Evolutionary conservation across 2,329 filamentous ascomycete species (phyloP).

Genomic region (Hyphodiscus sp.): DNA sequence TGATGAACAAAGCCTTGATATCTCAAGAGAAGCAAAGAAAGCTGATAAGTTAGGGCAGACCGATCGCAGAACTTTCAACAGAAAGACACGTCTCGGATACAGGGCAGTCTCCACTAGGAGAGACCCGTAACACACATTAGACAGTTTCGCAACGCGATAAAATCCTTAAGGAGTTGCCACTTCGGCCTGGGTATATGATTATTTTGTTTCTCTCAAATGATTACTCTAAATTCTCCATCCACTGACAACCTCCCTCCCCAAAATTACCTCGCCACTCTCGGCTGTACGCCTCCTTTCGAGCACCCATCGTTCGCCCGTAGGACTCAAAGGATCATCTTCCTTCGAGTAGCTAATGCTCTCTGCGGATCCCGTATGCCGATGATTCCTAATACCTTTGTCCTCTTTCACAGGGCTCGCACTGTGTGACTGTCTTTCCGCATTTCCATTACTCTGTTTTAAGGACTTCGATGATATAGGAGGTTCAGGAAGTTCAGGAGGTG

Average conservation of each 20-base stretch:
- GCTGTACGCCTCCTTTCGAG: conserved; percentile 61
- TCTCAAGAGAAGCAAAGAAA: too few species aligned
- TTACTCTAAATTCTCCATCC: conserved; percentile 31
- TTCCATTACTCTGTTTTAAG: background rate
- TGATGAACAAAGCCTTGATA: too few species aligned
- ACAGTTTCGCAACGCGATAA: too few species aligned
- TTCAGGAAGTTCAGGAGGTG: too few species aligned
- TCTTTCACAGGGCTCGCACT: conserved; percentile 15
- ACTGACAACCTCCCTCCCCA: conserved; percentile 58
- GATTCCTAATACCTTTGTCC: conserved; percentile 26
- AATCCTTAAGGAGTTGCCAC: background rate
- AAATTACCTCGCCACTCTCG: conserved; percentile 58
- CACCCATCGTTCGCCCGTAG: conserved; percentile 54
- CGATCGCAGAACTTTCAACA: too few species aligned
- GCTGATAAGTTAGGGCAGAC: too few species aligned
- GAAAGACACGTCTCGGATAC: too few species aligned
- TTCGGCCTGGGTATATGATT: background rate
- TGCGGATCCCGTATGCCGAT: conserved; percentile 48
- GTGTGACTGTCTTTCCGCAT: background rate
- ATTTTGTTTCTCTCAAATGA: background rate
- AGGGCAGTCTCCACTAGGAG: too few species aligned
- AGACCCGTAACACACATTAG: too few species aligned
- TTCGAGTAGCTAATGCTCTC: conserved; percentile 64
- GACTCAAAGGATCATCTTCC: conserved; percentile 52
- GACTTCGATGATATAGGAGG: background rate